Evolutionary conservation across 2,329 filamentous ascomycete genomes (phyloP).

Genomic region (Myriangium duriaei): DNA sequence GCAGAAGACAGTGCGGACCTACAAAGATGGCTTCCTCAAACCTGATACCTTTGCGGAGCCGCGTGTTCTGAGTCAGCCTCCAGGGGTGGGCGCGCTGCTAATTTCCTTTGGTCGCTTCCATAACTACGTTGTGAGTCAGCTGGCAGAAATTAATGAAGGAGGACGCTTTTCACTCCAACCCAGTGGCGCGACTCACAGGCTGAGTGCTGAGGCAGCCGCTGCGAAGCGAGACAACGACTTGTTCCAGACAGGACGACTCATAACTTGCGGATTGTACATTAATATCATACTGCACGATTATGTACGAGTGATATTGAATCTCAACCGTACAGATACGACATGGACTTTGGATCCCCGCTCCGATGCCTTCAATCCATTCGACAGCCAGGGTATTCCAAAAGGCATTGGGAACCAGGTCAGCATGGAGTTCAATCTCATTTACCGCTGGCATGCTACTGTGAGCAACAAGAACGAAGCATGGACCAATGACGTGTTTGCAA

Average conservation of each 20-base stretch:
- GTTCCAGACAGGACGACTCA: conserved; percentile 62
- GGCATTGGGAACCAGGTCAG: conserved; percentile 75
- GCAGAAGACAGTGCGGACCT: conserved; percentile 43
- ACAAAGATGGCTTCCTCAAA: conserved; percentile 59
- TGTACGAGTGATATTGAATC: conserved; percentile 62
- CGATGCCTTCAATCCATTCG: conserved; percentile 53
- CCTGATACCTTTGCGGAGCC: conserved; percentile 60
- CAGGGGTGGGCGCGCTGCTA: conserved; percentile 57
- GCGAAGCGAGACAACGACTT: conserved; percentile 63
- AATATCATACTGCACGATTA: conserved; percentile 71
- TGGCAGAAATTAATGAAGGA: conserved; percentile 61
- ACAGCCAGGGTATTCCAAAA: conserved; percentile 46
- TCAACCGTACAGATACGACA: conserved; percentile 58
- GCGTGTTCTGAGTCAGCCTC: conserved; percentile 56
- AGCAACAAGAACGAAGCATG: conserved; percentile 64
- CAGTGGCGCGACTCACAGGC: conserved; percentile 39
- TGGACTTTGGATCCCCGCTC: conserved; percentile 72
- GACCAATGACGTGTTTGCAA: conserved; percentile 57
- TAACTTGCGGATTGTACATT: conserved; percentile 60
- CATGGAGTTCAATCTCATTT: conserved; percentile 79
- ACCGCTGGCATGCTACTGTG: conserved; percentile 77
- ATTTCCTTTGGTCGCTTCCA: conserved; percentile 74
- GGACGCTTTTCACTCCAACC: conserved; percentile 51
- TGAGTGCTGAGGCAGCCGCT: conserved; percentile 39
- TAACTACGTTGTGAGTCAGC: conserved; percentile 57